phyloP scores from a whole-genome alignment of 768 basidiomycete species.

The Gloeostereum incarnatum region DNA sequence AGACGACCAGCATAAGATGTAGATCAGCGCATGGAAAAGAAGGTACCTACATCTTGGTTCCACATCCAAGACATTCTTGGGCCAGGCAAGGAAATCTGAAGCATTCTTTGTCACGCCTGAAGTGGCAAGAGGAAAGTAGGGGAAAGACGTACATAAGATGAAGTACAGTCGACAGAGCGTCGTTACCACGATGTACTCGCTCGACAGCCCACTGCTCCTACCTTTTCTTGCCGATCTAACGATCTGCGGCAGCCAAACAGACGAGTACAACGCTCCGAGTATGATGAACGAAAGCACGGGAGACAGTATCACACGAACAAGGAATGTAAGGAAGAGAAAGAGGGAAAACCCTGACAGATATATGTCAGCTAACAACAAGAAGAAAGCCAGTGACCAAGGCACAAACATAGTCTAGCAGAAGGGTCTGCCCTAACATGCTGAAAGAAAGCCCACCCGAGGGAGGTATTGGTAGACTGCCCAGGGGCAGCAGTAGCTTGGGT shows the following conservation, averaged over 20 bases:
- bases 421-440: constrained; percentile 59
- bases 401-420: constrained; percentile 63
- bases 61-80: constrained; percentile 80
- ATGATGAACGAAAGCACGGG: constrained; percentile 58
- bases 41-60: constrained; percentile 54
- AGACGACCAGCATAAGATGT: neutral
- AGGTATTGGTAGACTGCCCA: constrained; percentile 7
- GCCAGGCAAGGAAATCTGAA: constrained; percentile 77
- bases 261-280: constrained; percentile 61
- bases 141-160: constrained; percentile 55
- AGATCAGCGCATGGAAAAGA: constrained; percentile 5
- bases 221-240: constrained; percentile 65
- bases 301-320: constrained; percentile 67
- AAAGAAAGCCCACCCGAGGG: constrained; percentile 39
- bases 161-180: constrained; percentile 63
- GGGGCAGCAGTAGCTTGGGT: constrained; percentile 3
- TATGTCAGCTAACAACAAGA: constrained; percentile 5
- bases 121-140: neutral
- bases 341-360: constrained; percentile 47
- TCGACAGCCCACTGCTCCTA: constrained; percentile 56
- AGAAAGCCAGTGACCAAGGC: neutral
- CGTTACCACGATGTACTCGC: constrained; percentile 70
- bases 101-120: constrained; percentile 6
- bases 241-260: constrained; percentile 84
- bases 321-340: constrained; percentile 58